Evolutionary conservation across 2,329 filamentous ascomycete species (phyloP).

Genomic region (Arthroderma sp.): DNA sequence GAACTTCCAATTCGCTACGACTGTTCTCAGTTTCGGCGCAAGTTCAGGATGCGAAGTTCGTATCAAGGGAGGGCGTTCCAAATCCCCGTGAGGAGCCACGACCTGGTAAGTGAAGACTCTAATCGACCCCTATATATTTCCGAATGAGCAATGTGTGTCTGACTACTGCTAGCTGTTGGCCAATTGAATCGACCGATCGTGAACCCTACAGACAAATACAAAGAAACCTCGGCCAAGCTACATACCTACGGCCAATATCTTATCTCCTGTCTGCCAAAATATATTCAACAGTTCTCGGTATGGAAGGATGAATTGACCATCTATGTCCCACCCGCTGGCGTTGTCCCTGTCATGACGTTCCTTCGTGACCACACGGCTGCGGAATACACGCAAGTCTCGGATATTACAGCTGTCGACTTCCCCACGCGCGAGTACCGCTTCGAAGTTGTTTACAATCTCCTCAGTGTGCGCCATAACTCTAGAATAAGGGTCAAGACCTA

Average conservation of each 20-base stretch:
- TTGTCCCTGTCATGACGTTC: conserved; percentile 86
- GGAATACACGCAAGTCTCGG: conserved; percentile 87
- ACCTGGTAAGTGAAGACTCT: conserved; percentile 31
- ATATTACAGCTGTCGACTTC: conserved; percentile 91
- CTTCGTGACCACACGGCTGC: conserved; percentile 96
- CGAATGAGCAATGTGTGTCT: neutral
- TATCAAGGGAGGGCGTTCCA: conserved; percentile 44
- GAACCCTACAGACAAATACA: conserved; percentile 88
- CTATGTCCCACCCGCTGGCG: conserved; percentile 76
- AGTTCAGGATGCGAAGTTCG: conserved; percentile 39
- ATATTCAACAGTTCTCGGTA: conserved; percentile 96
- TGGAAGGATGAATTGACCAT: conserved; percentile 99
- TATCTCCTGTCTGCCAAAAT: conserved; percentile 93
- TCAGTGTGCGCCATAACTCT: conserved; percentile 91
- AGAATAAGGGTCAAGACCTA: conserved; percentile 98
- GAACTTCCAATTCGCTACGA: conserved; percentile 21
- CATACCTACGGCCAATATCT: conserved; percentile 95
- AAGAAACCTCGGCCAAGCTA: conserved; percentile 71
- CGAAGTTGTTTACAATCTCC: conserved; percentile 94
- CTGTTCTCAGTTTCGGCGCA: conserved; percentile 28
- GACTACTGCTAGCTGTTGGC: conserved; percentile 34
- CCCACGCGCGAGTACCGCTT: conserved; percentile 92
- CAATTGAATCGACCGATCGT: conserved; percentile 66
- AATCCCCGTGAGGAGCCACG: conserved; percentile 55
- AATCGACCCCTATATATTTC: neutral